phyloP scores from a whole-genome alignment of 257 asterid genomes.

The Mentha longifolia region DNA sequence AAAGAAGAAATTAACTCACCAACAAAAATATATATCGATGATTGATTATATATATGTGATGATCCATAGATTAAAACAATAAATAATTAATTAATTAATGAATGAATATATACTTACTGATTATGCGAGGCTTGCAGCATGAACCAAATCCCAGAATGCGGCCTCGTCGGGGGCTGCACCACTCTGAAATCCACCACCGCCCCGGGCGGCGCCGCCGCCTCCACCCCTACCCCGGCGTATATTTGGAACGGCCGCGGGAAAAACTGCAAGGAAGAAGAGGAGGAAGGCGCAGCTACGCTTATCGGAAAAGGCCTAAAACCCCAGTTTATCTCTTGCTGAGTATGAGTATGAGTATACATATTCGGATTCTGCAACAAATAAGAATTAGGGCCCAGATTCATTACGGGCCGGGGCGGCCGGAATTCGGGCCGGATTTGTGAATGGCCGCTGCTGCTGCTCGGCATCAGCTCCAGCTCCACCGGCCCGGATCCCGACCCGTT shows the following conservation, averaged over 20 bases:
- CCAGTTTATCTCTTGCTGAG: constrained; percentile 53
- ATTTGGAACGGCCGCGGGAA: constrained; percentile 56
- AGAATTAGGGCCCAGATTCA: constrained; percentile 3
- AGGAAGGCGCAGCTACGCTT: constrained; percentile 35
- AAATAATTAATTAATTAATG: too few relatives aligned
- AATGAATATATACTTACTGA: constrained; percentile 59
- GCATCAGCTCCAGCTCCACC: constrained; percentile 74
- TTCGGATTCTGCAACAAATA: constrained; percentile 46
- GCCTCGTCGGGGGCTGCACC: constrained; percentile 75
- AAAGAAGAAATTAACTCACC: too few relatives aligned
- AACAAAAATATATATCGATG: not conserved
- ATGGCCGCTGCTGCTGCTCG: constrained; percentile 22
- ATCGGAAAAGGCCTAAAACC: constrained; percentile 50
- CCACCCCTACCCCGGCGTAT: constrained; percentile 43
- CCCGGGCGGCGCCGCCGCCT: constrained; percentile 20
- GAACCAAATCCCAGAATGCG: constrained; percentile 91
- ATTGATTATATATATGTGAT: not conserved
- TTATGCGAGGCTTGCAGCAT: constrained; percentile 70
- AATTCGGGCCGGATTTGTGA: constrained; percentile 35
- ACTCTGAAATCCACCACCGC: constrained; percentile 61
- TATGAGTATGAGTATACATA: constrained; percentile 22
- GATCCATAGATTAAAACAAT: too few relatives aligned
- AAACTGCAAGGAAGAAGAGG: constrained; percentile 32
- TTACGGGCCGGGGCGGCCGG: constrained; percentile 39
- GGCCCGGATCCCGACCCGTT: too few relatives aligned